Base-by-base conservation (phyloP, 2,329 filamentous ascomycete genomes). In the Cladosporium sp. region DNA sequence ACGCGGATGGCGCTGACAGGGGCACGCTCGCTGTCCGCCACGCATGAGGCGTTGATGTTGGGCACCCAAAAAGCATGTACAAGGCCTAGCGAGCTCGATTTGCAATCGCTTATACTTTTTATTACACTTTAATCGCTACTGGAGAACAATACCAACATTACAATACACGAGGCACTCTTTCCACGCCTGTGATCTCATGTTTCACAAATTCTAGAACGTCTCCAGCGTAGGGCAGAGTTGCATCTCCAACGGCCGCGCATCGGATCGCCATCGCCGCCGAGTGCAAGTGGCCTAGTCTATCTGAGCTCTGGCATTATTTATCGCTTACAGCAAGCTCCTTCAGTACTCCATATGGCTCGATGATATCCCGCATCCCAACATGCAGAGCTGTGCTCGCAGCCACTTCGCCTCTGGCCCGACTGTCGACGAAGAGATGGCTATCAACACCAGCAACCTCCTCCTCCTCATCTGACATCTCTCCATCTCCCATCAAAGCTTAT, bases 401-500 rank as follows among this genome's bases (percentile, higher is more conserved):
- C 32, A 59, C 28, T 24, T 32, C 49, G 62, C 67, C 70, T 68
- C 32, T 65, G 24, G 51, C 36, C 49, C 55, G 64, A 36, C 26
- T 44, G 24, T 30, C 26, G 4, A 12, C 26, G 51, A 67, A 59
- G 64, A 71, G 71, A 71, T 73, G 71, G 59, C 63, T 74, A 8
- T 72, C 73, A 11, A 68, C 64, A n/a, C 57, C 65, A 10, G 38
- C 70, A 8, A n/a, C 55, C 10, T 58, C 55, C 28, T 32, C 57
- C 21, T 32, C 26, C 65, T 66, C 71, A 68, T 61, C 70, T 32
- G 66, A 68, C 15, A 55, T 26, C 30, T 66, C 75, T 54, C 64
- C 68, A 14, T 57, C 67, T 14, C 73, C 75, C 28, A 73, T 83
- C 41, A 81, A 83, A 71, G 79, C 78, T 69, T 84, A 83, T 73